Conservation (phyloP, 2,329 filamentous ascomycete genomes). For the Xylaria sp. region DNA sequence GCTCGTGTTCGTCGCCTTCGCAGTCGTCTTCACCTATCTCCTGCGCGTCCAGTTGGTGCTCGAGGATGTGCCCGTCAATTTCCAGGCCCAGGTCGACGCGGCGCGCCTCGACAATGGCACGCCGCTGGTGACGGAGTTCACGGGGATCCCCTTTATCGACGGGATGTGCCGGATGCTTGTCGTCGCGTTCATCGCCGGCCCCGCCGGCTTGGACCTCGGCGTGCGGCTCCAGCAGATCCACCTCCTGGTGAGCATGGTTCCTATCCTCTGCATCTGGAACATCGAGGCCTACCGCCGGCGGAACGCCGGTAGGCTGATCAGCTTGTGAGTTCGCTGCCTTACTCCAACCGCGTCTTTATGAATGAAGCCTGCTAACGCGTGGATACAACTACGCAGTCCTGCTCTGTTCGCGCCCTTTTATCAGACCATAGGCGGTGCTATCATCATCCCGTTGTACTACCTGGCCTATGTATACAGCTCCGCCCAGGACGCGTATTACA, state of each 20-base stretch:
- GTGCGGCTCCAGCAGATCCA: conserved; percentile 33
- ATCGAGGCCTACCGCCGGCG: conserved; percentile 30
- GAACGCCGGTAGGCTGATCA: conserved; percentile 28
- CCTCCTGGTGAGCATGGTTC: conserved; percentile 33
- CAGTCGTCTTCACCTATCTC: conserved; percentile 19
- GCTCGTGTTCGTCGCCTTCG: conserved; percentile 18
- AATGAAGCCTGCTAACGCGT: not conserved
- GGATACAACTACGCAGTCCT: conserved; percentile 12
- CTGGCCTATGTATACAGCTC: conserved; percentile 21
- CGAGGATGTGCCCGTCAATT: conserved; percentile 26
- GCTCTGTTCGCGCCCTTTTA: conserved; percentile 31
- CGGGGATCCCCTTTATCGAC: conserved; percentile 29
- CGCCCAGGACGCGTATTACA: conserved; percentile 23
- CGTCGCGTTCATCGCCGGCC: conserved; percentile 30
- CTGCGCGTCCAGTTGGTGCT: conserved; percentile 31
- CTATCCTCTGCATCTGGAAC: conserved; percentile 30
- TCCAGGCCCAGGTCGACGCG: conserved; percentile 23
- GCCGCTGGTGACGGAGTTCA: conserved; percentile 29
- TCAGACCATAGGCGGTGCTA: conserved; percentile 31
- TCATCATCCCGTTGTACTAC: conserved; percentile 34
- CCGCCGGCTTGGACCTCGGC: conserved; percentile 30
- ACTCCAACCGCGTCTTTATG: not conserved
- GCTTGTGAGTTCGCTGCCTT: conserved; percentile 30
- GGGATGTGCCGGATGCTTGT: conserved; percentile 26
- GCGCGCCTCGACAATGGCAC: conserved; percentile 24